Evolutionary conservation across 768 basidiomycete species (phyloP), one percentile per base, ranked within the genome.

Genomic region (Mycena venus): DNA sequence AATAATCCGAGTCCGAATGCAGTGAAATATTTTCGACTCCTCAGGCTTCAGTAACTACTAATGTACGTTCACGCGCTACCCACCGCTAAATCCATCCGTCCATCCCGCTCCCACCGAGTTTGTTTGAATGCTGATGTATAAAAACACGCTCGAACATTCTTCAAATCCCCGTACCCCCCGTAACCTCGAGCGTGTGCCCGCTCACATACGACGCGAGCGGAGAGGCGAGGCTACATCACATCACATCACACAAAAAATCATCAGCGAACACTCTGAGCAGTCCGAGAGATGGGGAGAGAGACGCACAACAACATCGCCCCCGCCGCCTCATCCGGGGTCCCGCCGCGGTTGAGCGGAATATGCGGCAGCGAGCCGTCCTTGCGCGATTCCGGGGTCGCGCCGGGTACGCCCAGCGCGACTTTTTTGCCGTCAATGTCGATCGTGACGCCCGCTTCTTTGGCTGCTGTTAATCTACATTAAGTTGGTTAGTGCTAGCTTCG

Each of bases 381-480:
- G 36, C 36, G 36, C 36, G 36, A 7, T 12, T 36, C 36, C 7
- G 85, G 82, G 66, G 83, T 86, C 3, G 87, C 89, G 19, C 86
- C 87, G 3, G 95, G 95, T 68, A 96, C 91, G 72, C 95, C 95
- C 14, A 96, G 87, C 9, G 93, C 91, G 73, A 96, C 93, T 80
- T 93, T 92, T 88, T 96, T 94, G 5, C 95, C 95, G 74, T 91
- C 91, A 58, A 96, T 92, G 80, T 93, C 92, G 80, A 96, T 95
- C 55, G 87, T 87, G 65, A 82, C 92, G 53, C 95, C 95, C 2
- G 86, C 88, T 78, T 96, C 95, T 83, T 96, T 96, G 1, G 94
- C 88, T 5, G 90, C 91, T 0, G 95, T 96, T 80, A 96, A 85
- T 62, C 93, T 94, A 27, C 12, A 17, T 4, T 66, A 15, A 25